Base-by-base conservation (phyloP, 2,329 filamentous ascomycete genomes). In the Peltaster fructicola region DNA sequence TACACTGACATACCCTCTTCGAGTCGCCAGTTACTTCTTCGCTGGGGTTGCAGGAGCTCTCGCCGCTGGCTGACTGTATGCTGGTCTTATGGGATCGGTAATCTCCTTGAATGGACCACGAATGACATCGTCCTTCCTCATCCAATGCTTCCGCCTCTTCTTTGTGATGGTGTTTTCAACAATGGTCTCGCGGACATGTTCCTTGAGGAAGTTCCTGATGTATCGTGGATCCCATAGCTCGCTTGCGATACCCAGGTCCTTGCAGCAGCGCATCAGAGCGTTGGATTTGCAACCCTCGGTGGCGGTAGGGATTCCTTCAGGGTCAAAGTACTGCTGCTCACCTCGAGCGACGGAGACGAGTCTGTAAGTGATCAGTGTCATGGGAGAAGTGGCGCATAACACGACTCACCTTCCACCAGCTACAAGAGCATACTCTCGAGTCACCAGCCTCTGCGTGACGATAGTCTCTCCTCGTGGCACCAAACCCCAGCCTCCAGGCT, bases 271-370 rank as follows among this genome's bases (percentile, higher is more conserved):
- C 73, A 95, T 90, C 38, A 98, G 63, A 8, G 88, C 88, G 48
- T 98, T 98, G 34, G 82, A 92, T 56, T 93, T 93, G 64, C 82
- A 91, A 26, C 88, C 88, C 55, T 98, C 88, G 31, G 84, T 84
- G 6, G 88, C 84, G 2, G 84, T 92, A 14, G 88, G 82, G 35
- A 98, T 82, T 27, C 77, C 76, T 39, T 93, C 84, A 16, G 80
- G 67, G 39, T 68, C 70, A 56, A 95, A 98, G 56, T 90, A 98
- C 38, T 78, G 70, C 59, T 92, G 85, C 53, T 95, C 88, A 47
- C 88, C 88, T 37, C 88, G 77, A 1, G 88, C 82, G 39, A 95
- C 77, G 14, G 77, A 82, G 21, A 95, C 78, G 37, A 93, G 75
- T 34, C 85, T 93, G 43, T 13, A 8, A 19, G 13, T 8, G 11